Percentiles rank a stretch among this genome's conserved stretches.
These are phyloP conservation scores for Danielia oregonensis DNA, from an alignment of 805 yeast species.

Conservation along the genomic window DNA sequence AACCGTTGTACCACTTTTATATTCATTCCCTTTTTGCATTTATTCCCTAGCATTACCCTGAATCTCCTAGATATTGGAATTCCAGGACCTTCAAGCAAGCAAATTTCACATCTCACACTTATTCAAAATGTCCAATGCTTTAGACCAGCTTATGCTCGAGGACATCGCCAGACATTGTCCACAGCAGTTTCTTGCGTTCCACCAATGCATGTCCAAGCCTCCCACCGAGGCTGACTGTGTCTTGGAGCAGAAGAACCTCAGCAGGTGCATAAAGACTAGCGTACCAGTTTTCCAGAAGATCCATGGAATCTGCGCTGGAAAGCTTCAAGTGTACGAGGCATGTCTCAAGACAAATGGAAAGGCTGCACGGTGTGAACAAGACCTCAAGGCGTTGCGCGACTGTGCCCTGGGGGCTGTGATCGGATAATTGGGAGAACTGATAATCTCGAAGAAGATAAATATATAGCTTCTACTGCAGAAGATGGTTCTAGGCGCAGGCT, in stretches of 20 bases:
- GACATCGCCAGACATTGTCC: conserved; percentile 79
- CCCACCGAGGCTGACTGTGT: conserved; percentile 50
- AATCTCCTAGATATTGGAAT: too few species aligned
- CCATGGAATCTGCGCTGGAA: conserved; percentile 54
- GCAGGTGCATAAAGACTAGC: conserved; percentile 56
- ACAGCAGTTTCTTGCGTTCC: conserved; percentile 64
- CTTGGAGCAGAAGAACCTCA: conserved; percentile 52
- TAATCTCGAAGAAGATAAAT: too few species aligned
- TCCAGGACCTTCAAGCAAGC: too few species aligned
- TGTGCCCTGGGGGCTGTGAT: conserved; percentile 45
- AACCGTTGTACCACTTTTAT: too few species aligned
- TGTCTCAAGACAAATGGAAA: conserved; percentile 53
- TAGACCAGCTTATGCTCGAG: conserved; percentile 74
- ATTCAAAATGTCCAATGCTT: conserved; percentile 16
- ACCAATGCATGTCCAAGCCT: conserved; percentile 63
- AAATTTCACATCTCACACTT: too few species aligned
- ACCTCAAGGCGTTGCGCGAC: conserved; percentile 53
- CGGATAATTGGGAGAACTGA: too few species aligned
- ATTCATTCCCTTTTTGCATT: too few species aligned
- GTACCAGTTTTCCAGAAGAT: conserved; percentile 75
- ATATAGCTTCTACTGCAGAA: too few species aligned
- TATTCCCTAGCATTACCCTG: too few species aligned
- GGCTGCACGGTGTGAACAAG: conserved; percentile 48
- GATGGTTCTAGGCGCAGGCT: too few species aligned
- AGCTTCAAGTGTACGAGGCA: conserved; percentile 59